Percentiles rank a stretch among this genome's conserved stretches.
phyloP scores from a whole-genome alignment of 2,329 filamentous ascomycete species.

The Emmonsia crescens region DNA sequence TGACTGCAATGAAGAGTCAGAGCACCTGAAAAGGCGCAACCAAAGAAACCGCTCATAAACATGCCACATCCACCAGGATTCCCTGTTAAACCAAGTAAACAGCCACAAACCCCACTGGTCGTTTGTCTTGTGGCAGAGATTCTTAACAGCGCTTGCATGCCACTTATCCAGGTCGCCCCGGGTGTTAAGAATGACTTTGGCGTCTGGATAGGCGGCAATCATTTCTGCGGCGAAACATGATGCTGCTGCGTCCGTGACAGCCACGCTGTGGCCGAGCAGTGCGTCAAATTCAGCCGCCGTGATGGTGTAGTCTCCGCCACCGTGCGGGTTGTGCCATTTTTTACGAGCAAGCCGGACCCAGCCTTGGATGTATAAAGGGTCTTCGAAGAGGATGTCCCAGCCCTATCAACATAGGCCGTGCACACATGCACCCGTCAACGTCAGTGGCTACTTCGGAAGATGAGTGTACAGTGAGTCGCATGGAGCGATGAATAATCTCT shows the following conservation, averaged over 20 bases:
- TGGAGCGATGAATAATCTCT: not conserved
- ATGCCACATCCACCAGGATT: not conserved
- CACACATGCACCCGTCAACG: not conserved
- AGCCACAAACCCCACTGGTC: not conserved
- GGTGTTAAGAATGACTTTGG: slow-evolving; percentile 27
- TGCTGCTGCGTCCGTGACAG: slow-evolving; percentile 24
- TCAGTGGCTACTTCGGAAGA: not conserved
- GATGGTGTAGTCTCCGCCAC: not conserved
- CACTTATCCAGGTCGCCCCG: slow-evolving; percentile 1
- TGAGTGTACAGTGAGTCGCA: not conserved
- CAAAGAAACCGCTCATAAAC: not conserved
- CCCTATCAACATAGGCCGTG: not conserved
- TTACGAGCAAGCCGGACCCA: not conserved
- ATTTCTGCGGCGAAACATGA: slow-evolving; percentile 27
- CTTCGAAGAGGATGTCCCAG: not conserved
- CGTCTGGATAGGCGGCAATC: slow-evolving; percentile 25
- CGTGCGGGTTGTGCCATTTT: not conserved
- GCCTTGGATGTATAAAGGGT: not conserved
- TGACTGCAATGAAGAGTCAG: not conserved
- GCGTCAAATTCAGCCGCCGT: not conserved
- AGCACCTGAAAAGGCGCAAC: not conserved
- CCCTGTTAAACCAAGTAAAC: not conserved
- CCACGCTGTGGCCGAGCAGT: slow-evolving; percentile 20
- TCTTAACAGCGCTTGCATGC: not conserved
- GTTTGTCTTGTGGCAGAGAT: not conserved